A percentile compares a stretch with the other conserved stretches of the same genome.
phyloP scores from a whole-genome alignment of 2,329 filamentous ascomycete genomes.

The Parastagonospora avenae region DNA sequence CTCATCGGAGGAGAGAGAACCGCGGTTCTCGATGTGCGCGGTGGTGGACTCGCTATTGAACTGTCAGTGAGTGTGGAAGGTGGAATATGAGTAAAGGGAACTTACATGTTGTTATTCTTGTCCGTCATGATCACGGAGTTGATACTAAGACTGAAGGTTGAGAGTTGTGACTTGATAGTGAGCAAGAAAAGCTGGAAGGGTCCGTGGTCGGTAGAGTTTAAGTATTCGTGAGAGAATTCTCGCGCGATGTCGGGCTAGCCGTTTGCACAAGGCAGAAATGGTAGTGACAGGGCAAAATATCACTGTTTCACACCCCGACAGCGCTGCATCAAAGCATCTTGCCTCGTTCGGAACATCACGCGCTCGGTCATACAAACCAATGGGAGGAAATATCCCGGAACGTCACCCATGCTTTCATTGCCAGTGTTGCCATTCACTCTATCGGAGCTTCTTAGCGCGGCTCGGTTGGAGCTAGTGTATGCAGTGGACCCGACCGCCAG shows the following conservation, averaged over 20 bases:
- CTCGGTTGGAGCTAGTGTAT: neutral
- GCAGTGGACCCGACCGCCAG: neutral
- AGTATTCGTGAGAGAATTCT: constrained; percentile 11
- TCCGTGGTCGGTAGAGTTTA: constrained; percentile 2
- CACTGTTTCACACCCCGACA: neutral
- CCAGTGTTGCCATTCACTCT: neutral
- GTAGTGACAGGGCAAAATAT: neutral
- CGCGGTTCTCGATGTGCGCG: constrained; percentile 23
- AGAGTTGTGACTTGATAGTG: neutral
- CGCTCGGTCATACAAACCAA: constrained; percentile 4
- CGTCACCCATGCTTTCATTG: too few species aligned
- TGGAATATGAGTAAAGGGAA: neutral
- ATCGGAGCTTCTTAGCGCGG: neutral
- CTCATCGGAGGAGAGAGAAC: constrained; percentile 29
- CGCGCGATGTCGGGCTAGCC: constrained; percentile 6
- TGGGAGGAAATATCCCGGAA: neutral
- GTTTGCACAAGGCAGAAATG: constrained; percentile 8
- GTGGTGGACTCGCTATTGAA: constrained; percentile 16
- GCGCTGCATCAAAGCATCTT: neutral
- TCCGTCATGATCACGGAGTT: constrained; percentile 16
- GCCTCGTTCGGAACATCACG: constrained; percentile 4
- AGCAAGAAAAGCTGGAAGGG: neutral
- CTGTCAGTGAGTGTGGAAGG: constrained; percentile 5
- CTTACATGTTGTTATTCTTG: constrained; percentile 25
- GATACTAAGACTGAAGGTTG: neutral